These are phyloP conservation scores for Lepraria neglecta DNA, from an alignment of 495 filamentous ascomycete genomes.

Conservation along the genomic window DNA sequence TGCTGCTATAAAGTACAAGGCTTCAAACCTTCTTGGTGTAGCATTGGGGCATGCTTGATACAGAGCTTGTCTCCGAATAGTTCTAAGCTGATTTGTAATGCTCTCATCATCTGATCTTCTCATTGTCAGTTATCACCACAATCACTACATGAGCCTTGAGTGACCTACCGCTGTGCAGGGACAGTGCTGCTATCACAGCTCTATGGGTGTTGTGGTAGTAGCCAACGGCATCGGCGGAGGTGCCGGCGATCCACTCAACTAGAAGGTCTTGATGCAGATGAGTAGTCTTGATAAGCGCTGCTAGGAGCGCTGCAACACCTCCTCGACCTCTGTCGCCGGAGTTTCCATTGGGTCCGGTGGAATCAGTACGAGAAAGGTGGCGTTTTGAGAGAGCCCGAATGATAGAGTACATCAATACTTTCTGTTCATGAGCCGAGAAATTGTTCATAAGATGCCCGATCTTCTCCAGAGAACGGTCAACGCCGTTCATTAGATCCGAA, in stretches of 20 bases:
- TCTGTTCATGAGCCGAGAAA: conserved; percentile 52
- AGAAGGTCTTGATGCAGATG: conserved; percentile 45
- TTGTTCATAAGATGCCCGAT: conserved; percentile 42
- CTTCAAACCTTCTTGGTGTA: conserved; percentile 75
- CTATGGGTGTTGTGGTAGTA: conserved; percentile 56
- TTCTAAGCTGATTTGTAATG: conserved; percentile 60
- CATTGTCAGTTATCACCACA: background rate
- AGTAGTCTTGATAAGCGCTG: conserved; percentile 33
- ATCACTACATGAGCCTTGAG: background rate
- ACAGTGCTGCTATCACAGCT: conserved; percentile 56
- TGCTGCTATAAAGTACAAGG: background rate
- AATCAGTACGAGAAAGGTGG: conserved; percentile 35
- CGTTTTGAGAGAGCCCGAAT: conserved; percentile 54
- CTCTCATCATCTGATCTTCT: conserved; percentile 36
- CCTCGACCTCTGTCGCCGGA: conserved; percentile 25
- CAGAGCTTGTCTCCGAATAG: conserved; percentile 81
- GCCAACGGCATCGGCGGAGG: conserved; percentile 59
- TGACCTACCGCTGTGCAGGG: conserved; percentile 45
- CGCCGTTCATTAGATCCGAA: conserved; percentile 39
- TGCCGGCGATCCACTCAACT: conserved; percentile 60
- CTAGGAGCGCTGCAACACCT: conserved; percentile 41
- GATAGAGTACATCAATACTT: conserved; percentile 49
- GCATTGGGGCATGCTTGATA: conserved; percentile 72
- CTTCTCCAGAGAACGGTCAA: conserved; percentile 27
- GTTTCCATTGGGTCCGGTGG: background rate